Base-by-base conservation (phyloP, 306 rosid species). In the Urtica urens region DNA sequence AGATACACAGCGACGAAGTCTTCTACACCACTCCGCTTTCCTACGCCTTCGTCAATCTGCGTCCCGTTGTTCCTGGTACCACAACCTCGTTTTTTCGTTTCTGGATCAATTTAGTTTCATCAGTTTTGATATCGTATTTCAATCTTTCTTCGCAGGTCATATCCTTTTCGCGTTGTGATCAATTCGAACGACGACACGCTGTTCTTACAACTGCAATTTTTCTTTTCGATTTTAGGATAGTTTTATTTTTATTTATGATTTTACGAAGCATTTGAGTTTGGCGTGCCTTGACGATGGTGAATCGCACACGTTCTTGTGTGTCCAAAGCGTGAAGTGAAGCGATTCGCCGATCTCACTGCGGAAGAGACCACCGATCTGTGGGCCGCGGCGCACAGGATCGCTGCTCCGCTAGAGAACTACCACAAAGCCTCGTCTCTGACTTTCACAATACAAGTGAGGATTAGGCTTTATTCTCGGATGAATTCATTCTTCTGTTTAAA, bases 321-420 rank as follows among this genome's bases (percentile, higher is more conserved):
- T 63, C 93, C 97, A n/a, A 84, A 77, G 76, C 93, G 94, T 16
- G 95, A 84, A 72, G 97, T 77, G 46, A 82, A 78, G 53, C 90
- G 97, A 39, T 80, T 88, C 27, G 55, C 46, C 46, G 97, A 88
- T 75, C 95, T 88, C 69, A 69, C 90, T 45, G 70, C 56, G 40
- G 86, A 84, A n/a, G 95, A 88, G 76, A 81, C 87, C 57, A 67
- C 65, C 62, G 95, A 88, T 69, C 60, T 90, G 30, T 90, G 97
- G 97, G 68, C 84, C 48, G 63, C 92, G 14, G 97, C 97, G 43
- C 93, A 81, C 54, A 82, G 72, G 76, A 62, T 84, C 60, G 97
- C 93, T 7, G 20, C 46, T 12, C 78, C 58, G 66, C 93, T 90
- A 41, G 97, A 90, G 79, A 59, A 45, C 54, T 75, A 78, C 75